These are phyloP conservation scores for Arachnomyces sp. DNA, from an alignment of 2,329 filamentous ascomycete species.

Conservation along the genomic window DNA sequence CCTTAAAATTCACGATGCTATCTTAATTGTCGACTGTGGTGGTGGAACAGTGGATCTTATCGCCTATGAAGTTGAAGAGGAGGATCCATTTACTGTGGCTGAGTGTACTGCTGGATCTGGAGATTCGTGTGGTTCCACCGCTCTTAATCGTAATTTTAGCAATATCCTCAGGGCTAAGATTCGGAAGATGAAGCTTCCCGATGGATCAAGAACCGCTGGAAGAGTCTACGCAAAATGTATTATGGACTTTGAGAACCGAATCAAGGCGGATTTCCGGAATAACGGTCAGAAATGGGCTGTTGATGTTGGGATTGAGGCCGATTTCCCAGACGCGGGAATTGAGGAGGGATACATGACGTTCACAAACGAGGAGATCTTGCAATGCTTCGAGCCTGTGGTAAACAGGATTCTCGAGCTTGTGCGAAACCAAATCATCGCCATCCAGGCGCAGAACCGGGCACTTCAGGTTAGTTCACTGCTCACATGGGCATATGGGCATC, in stretches of 20 bases:
- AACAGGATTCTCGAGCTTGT: slow-evolving; percentile 95
- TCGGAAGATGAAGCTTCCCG: slow-evolving; percentile 96
- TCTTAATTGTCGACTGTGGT: slow-evolving; percentile 95
- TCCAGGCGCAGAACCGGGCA: slow-evolving; percentile 89
- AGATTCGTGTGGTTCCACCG: slow-evolving; percentile 96
- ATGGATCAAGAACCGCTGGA: slow-evolving; percentile 93
- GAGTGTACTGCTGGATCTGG: slow-evolving; percentile 96
- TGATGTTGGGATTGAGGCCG: slow-evolving; percentile 95
- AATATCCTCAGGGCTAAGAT: slow-evolving; percentile 98
- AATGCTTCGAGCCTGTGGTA: slow-evolving; percentile 97
- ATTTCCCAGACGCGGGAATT: slow-evolving; percentile 94
- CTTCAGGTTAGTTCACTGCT: slow-evolving; percentile 54
- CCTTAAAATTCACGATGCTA: slow-evolving; percentile 96
- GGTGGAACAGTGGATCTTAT: slow-evolving; percentile 98
- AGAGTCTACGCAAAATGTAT: slow-evolving; percentile 99
- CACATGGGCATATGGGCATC: neutral
- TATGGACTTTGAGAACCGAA: slow-evolving; percentile 99
- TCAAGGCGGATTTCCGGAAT: slow-evolving; percentile 99
- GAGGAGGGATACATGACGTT: slow-evolving; percentile 99
- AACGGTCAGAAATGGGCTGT: slow-evolving; percentile 99
- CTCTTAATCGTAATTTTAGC: slow-evolving; percentile 94
- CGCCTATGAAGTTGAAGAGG: slow-evolving; percentile 96
- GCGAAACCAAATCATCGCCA: slow-evolving; percentile 96
- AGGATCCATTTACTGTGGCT: slow-evolving; percentile 91
- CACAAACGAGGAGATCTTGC: slow-evolving; percentile 96